Evolutionary conservation across 371 early-diverging fungal species (phyloP).

Genomic region (Conidiobolus incongruus): DNA sequence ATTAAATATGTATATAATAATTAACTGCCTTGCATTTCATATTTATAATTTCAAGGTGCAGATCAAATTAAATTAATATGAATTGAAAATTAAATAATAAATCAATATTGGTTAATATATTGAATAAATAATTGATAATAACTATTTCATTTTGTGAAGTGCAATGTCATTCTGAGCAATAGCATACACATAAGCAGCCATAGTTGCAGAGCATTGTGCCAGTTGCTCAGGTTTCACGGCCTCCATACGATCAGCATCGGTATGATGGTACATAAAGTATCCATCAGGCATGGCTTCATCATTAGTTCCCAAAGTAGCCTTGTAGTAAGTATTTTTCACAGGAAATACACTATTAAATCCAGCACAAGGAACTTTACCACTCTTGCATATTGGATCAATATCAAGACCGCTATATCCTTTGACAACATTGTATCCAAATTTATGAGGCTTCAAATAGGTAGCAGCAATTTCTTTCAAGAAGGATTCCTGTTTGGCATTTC

Average conservation of each 20-base stretch:
- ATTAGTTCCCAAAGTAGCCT: no score
- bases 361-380: slow-evolving; percentile 3
- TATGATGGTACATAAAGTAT: slow-evolving; percentile 21
- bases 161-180: slow-evolving; percentile 11
- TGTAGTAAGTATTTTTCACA: no score
- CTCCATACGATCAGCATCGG: no score
- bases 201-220: slow-evolving; percentile 19
- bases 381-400: slow-evolving; percentile 7
- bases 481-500: slow-evolving; percentile 1
- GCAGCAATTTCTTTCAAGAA: background rate
- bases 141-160: background rate
- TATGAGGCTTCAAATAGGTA: background rate
- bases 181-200: slow-evolving; percentile 23
- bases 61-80: no score
- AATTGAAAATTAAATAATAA: no score
- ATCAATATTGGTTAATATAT: no score
- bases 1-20: no score
- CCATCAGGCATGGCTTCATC: no score
- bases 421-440: background rate
- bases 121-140: no score
- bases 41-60: no score
- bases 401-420: slow-evolving; percentile 2
- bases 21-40: no score
- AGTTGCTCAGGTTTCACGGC: slow-evolving; percentile 19
- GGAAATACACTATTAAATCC: background rate